Conservation (phyloP, 805 yeast species). For the Lipomyces japonicus region DNA sequence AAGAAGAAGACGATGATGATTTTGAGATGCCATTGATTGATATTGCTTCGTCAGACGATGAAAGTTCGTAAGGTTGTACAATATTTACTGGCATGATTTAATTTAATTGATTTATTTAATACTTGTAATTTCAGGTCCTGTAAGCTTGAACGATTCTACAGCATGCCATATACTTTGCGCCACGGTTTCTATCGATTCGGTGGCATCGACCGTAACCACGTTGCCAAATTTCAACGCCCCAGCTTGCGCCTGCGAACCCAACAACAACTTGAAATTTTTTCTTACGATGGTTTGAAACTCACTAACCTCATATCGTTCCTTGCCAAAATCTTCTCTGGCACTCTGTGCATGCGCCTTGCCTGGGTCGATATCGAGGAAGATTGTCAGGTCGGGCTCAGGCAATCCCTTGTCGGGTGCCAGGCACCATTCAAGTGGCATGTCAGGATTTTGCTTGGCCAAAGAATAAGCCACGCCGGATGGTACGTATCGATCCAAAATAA, state of each 20-base stretch:
- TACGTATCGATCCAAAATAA: slow-evolving; percentile 81
- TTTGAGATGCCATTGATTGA: slow-evolving; percentile 27
- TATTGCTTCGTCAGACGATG: slow-evolving; percentile 20
- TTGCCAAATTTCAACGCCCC: slow-evolving; percentile 12
- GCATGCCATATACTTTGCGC: slow-evolving; percentile 1
- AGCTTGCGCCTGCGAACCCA: slow-evolving; percentile 4
- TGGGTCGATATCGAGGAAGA: slow-evolving; percentile 65
- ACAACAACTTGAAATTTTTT: slow-evolving; percentile 44
- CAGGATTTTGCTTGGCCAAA: slow-evolving; percentile 59
- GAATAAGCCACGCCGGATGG: slow-evolving; percentile 94
- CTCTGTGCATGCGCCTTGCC: slow-evolving; percentile 37
- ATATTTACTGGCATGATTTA: neutral
- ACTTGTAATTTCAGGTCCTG: neutral
- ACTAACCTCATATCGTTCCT: slow-evolving; percentile 80
- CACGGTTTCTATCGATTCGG: slow-evolving; percentile 5
- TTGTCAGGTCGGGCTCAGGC: slow-evolving; percentile 77
- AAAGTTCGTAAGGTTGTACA: neutral
- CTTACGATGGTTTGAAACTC: slow-evolving; percentile 75
- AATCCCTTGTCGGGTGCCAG: slow-evolving; percentile 75
- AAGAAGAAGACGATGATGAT: slow-evolving; percentile 20
- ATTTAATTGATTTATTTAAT: neutral
- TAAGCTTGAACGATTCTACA: neutral
- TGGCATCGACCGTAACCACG: slow-evolving; percentile 18
- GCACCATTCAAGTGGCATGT: slow-evolving; percentile 72
- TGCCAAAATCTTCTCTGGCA: slow-evolving; percentile 78